phyloP scores from a whole-genome alignment of 441 rosid species.

The Euphorbia corollata region DNA sequence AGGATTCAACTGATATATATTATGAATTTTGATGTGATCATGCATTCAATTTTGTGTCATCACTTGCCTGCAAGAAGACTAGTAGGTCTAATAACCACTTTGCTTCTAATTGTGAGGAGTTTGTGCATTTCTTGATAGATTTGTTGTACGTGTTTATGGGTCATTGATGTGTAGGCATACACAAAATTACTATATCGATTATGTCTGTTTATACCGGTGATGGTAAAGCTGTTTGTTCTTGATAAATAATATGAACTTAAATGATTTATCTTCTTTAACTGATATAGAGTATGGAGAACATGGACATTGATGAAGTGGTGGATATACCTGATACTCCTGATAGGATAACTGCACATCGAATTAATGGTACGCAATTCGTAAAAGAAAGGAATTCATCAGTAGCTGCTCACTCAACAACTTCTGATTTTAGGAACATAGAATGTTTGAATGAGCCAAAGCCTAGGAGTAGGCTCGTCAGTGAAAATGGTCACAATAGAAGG shows the following conservation, averaged over 20 bases:
- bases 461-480: conserved; percentile 29
- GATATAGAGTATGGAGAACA: conserved; percentile 47
- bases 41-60: too few relatives aligned
- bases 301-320: conserved; percentile 48
- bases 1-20: too few relatives aligned
- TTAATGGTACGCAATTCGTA: conserved; percentile 25
- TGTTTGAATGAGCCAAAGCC: conserved; percentile 21
- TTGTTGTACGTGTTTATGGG: too few relatives aligned
- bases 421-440: conserved; percentile 26
- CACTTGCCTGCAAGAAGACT: too few relatives aligned
- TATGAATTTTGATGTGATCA: too few relatives aligned
- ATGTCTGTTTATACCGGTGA: too few relatives aligned
- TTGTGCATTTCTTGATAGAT: too few relatives aligned
- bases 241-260: neutral
- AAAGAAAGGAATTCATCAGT: conserved; percentile 32
- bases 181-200: too few relatives aligned
- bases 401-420: conserved; percentile 23
- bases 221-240: neutral
- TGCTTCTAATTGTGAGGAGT: too few relatives aligned
- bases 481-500: conserved; percentile 24
- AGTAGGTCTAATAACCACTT: too few relatives aligned
- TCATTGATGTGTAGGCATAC: too few relatives aligned
- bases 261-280: neutral
- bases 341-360: conserved; percentile 25
- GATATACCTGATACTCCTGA: conserved; percentile 66